Evolutionary conservation across 139 green algal genomes (phyloP), one percentile per base, ranked within the genome.

Genomic region (Nannochloris sp.): DNA sequence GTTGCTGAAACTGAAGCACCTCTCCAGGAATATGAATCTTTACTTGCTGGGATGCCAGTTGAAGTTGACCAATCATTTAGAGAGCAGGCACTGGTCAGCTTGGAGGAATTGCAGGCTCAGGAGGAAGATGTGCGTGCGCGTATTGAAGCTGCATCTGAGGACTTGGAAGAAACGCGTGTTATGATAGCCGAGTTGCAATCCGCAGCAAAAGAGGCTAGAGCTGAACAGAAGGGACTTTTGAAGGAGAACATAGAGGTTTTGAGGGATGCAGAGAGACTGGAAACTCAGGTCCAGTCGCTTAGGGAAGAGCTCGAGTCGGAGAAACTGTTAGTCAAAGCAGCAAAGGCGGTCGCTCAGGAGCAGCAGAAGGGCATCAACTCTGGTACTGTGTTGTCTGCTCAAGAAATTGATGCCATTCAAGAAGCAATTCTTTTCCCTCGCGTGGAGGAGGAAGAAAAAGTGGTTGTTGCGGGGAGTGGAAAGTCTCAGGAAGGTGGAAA

Each of bases 1-100:
- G 81, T 93, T 31, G 79, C 85, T 9, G 87, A 94, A 77, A 74
- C 74, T 9, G 67, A 29, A 4, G 83, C 78, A 0, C 75, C 77
- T 4, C 37, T 36, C 5, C 27, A 68, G 21, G 29, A 27, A 3
- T 81, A 79, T 2, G 67, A 81, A 50, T 66, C 74, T 12, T 75
- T 88, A 62, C 66, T 88, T 63, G 44, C n/a, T 16, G 51, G 40
- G 3, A 34, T 49, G 15, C 44, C 15, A 34, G 9, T 19, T 43
- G 60, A 66, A 44, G 19, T 55, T 55, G 36, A 27, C 10, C 60
- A 66, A 53, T 31, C 63, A 60, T 50, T 62, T 46, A 23, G 24
- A 61, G 46, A 54, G 31, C 50, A 36, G 5, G 60, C 53, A 34
- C n/a, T 49, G 11, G 77, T 83, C 44, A 44, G 19, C 1, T 12